Evolutionary conservation across 2,329 filamentous ascomycete species (phyloP).

Genomic region (Sporothrix inflata): DNA sequence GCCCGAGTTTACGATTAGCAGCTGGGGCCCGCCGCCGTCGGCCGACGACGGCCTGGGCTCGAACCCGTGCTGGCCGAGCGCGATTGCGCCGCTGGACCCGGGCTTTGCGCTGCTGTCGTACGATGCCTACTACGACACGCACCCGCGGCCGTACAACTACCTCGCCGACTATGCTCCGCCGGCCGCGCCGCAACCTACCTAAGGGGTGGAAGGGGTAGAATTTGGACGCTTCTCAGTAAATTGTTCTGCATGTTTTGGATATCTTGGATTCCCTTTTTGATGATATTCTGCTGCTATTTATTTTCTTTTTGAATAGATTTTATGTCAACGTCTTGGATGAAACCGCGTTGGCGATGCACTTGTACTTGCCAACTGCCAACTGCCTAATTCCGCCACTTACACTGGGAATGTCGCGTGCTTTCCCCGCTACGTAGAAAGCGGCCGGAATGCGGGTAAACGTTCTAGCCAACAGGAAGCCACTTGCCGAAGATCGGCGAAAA

Average conservation of each 20-base stretch:
- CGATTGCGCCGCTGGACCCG: conserved; percentile 32
- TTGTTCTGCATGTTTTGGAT: background rate
- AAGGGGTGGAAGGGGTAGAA: background rate
- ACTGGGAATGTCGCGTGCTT: background rate
- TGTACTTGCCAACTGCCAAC: background rate
- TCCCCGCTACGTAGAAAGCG: background rate
- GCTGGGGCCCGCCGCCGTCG: conserved; percentile 26
- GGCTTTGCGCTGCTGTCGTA: conserved; percentile 35
- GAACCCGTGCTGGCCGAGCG: conserved; percentile 36
- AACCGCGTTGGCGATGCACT: background rate
- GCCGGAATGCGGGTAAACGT: conserved; percentile 15
- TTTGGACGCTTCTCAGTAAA: background rate
- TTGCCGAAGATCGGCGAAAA: conserved; percentile 22
- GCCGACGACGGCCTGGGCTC: conserved; percentile 34
- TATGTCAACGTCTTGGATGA: background rate
- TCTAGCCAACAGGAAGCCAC: background rate
- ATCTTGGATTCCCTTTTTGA: background rate
- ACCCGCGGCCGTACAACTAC: conserved; percentile 28
- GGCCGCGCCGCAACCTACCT: background rate
- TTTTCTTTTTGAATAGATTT: background rate
- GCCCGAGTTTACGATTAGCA: conserved; percentile 29
- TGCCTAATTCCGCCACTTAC: conserved; percentile 21
- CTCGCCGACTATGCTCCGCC: background rate
- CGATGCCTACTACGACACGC: conserved; percentile 33
- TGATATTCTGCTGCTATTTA: background rate